Base-by-base conservation (phyloP, 768 basidiomycete species). In the Symmetrospora coprosmae region DNA sequence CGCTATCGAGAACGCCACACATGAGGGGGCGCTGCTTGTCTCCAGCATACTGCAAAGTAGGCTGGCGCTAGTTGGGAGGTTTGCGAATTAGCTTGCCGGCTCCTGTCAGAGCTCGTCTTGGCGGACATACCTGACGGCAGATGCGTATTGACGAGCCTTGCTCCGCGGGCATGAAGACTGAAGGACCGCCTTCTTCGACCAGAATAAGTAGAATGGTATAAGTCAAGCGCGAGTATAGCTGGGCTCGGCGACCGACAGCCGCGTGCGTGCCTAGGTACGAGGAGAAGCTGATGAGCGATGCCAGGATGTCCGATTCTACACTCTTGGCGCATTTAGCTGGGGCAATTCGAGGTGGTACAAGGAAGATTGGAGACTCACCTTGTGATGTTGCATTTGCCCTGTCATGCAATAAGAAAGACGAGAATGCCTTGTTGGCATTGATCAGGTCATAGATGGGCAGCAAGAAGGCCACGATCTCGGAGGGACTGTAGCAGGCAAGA, bases 341-440 rank as follows among this genome's bases (percentile, higher is more conserved):
- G 16, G n/a, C 37, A 53, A 60, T 4, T 38, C 19, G 27, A 40
- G 58, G 30, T 62, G 71, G 64, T 69, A 71, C 56, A 31, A 72
- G 14, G 80, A 83, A 63, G n/a, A 27, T 27, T n/a, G 11, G 28
- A 13, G n/a, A 14, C 40, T 2, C 33, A 58, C 55, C 55, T 21
- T 19, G n/a, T 16, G 40, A 30, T 21, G n/a, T 35, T 6, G 43
- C 55, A 6, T 27, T n/a, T 8, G 43, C 28, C 31, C 33, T 58
- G 14, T 58, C 55, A 27, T 47, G 40, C 19, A 58, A 27, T 25
- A 58, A 17, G 28, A 58, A 58, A 11, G 55, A 43, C 14, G 49
- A 38, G 46, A 69, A 67, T 14, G 60, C 65, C 55, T 67, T 65
- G 63, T 69, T 69, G 43, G 55, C 43, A 33, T 64, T 64, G 16